Evolutionary conservation across 805 yeast species (phyloP).

Genomic region (Kodamaea neixiangensis): DNA sequence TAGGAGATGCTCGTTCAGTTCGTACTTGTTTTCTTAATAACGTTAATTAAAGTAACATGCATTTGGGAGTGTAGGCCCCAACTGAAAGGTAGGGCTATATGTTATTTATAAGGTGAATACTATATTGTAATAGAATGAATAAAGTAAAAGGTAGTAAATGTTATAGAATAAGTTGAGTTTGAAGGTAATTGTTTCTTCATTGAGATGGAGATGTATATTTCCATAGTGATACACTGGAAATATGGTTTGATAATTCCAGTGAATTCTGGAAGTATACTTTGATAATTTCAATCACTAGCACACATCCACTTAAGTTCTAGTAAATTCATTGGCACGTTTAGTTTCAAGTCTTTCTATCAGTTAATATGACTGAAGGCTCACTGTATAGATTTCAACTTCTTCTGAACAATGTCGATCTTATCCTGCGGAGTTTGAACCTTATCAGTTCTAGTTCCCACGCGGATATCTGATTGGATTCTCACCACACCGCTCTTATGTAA

Average conservation of each 20-base stretch:
- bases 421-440: slow-evolving; percentile 72
- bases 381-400: slow-evolving; percentile 33
- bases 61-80: background rate
- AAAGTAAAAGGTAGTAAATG: background rate
- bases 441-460: slow-evolving; percentile 85
- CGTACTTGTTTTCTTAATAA: slow-evolving; percentile 2
- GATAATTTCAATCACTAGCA: too few species aligned
- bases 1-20: too few species aligned
- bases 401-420: slow-evolving; percentile 65
- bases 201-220: background rate
- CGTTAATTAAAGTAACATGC: slow-evolving; percentile 3
- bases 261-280: too few species aligned
- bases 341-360: too few species aligned
- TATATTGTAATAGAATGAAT: too few species aligned
- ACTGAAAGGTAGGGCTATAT: background rate
- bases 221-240: too few species aligned
- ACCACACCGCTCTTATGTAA: slow-evolving; percentile 73
- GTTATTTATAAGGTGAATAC: too few species aligned
- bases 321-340: background rate
- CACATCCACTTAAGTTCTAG: background rate
- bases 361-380: too few species aligned
- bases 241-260: too few species aligned
- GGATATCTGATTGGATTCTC: slow-evolving; percentile 81
- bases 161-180: too few species aligned
- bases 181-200: background rate